These are phyloP conservation scores for Spathaspora arborariae DNA, from an alignment of 805 yeast genomes.

Conservation along the genomic window DNA sequence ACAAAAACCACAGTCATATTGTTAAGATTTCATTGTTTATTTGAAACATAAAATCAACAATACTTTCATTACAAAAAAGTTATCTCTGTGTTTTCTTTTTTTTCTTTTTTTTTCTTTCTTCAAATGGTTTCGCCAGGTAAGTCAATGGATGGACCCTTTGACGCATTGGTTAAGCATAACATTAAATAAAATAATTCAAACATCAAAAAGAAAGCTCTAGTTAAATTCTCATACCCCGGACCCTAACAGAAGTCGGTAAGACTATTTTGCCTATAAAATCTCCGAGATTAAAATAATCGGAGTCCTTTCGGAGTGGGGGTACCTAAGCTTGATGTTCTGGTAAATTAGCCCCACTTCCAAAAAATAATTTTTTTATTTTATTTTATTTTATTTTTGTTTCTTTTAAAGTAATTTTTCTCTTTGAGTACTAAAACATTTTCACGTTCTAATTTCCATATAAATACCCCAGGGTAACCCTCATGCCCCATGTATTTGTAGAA, in stretches of 20 bases:
- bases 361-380: slow-evolving; percentile 1
- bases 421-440: neutral
- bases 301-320: neutral
- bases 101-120: neutral
- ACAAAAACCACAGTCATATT: neutral
- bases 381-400: neutral
- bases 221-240: neutral
- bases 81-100: neutral
- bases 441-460: neutral
- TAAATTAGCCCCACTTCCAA: slow-evolving; percentile 3
- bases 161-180: neutral
- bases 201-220: neutral
- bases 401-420: neutral
- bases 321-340: neutral
- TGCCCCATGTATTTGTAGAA: neutral
- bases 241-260: neutral
- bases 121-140: neutral
- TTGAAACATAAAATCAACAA: neutral
- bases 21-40: neutral
- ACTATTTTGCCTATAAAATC: neutral
- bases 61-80: neutral
- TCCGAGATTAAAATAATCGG: neutral
- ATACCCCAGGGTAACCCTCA: neutral
- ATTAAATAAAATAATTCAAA: neutral
- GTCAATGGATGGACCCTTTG: neutral